Conservation (phyloP, 305 asterid genomes). For the Fraxinus velutina region DNA sequence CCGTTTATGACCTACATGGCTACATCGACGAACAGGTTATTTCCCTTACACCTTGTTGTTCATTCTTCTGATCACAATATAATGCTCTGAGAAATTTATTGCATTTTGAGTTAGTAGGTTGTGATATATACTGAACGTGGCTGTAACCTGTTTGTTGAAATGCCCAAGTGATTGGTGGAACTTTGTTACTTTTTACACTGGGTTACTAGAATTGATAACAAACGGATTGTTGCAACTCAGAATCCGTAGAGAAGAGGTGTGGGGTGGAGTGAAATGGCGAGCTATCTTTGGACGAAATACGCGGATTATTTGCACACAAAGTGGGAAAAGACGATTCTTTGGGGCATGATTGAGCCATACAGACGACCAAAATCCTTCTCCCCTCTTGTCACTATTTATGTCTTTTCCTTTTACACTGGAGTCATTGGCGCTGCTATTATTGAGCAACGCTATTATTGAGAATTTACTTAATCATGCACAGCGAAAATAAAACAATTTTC, state of each 20-base stretch:
- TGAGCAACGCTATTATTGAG: conserved; percentile 46
- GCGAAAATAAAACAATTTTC: too few species aligned
- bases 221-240: conserved; percentile 16
- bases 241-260: conserved; percentile 13
- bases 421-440: conserved; percentile 76
- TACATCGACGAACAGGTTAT: not conserved
- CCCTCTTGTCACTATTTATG: conserved; percentile 66
- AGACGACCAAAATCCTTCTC: conserved; percentile 73
- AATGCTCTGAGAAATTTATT: not conserved
- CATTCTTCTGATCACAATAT: not conserved
- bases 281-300: conserved; percentile 79
- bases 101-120: not conserved
- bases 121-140: not conserved
- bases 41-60: not conserved
- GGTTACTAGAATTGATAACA: not conserved
- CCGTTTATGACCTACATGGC: not conserved
- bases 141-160: conserved; percentile 19
- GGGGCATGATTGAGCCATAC: conserved; percentile 87
- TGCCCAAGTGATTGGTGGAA: not conserved
- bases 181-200: not conserved
- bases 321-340: conserved; percentile 59
- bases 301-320: conserved; percentile 62
- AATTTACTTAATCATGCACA: too few species aligned
- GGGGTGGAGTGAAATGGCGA: conserved; percentile 34
- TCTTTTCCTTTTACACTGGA: conserved; percentile 77